Base-by-base conservation (phyloP, 2,329 filamentous ascomycete species). In the Claviceps capensis region DNA sequence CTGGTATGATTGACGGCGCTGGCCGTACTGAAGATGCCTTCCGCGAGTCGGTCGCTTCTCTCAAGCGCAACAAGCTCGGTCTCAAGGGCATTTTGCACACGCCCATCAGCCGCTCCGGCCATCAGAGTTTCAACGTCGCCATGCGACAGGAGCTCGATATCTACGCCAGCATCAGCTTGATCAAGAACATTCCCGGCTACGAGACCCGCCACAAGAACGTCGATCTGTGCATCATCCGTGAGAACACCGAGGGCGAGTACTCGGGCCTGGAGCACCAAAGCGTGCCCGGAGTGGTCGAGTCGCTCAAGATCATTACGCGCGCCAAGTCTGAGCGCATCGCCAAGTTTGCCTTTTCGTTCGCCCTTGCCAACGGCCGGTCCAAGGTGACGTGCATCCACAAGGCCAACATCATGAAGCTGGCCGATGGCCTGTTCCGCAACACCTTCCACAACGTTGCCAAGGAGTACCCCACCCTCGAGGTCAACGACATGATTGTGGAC, bases 341-440 rank as follows among this genome's bases (percentile, higher is more conserved):
- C 75, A 95, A 95, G 75, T 98, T 98, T 68, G 93, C 93, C 60
- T 97, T 97, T 71, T 85, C 86, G 68, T 98, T 98, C 67, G 93
- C 93, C 54, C 85, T 97, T 54, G 93, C 93, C 72, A 98, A 98
- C 81, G 91, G 94, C 81, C 83, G 93, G 69, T 91, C 94, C 80
- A 97, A 97, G 86, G 88, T 98, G 53, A 97, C 93, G 61, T 96
- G 91, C 77, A 97, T 98, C 69, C 93, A 98, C 85, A 98, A 98
- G 82, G 93, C 93, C 74, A 98, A 98, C 81, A 98, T 98, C 77
- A 98, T 98, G 93, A 98, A 98, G 82, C 81, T 98, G 54, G 91
- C 90, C 69, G 93, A 98, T 63, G 93, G 93, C 73, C 86, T 98
- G 53, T 98, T 98, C 88, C 86, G 93, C 70, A 91, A 84, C 76